phyloP scores from a whole-genome alignment of 2,329 filamentous ascomycete genomes.

The Daldinia sp. region DNA sequence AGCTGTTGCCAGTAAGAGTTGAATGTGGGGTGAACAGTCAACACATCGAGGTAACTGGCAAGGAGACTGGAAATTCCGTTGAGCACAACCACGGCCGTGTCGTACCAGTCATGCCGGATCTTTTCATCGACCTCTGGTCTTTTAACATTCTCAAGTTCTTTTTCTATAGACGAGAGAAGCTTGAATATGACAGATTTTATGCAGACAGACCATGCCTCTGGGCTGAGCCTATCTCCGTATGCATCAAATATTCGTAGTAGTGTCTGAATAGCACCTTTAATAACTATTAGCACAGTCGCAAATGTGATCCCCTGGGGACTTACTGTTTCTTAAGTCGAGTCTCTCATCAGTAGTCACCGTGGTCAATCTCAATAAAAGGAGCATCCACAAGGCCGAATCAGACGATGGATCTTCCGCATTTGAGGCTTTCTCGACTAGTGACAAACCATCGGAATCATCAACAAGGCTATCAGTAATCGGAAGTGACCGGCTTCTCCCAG shows the following conservation, averaged over 20 bases:
- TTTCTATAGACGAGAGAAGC: slow-evolving; percentile 77
- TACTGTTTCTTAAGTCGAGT: slow-evolving; percentile 81
- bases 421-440: slow-evolving; percentile 69
- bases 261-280: slow-evolving; percentile 82
- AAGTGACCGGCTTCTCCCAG: slow-evolving; percentile 68
- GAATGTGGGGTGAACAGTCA: slow-evolving; percentile 76
- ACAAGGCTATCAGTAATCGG: slow-evolving; percentile 70
- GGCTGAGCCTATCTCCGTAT: slow-evolving; percentile 82
- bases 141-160: slow-evolving; percentile 60
- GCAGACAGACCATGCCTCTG: slow-evolving; percentile 86
- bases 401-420: slow-evolving; percentile 70
- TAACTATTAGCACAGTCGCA: slow-evolving; percentile 55
- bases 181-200: slow-evolving; percentile 84
- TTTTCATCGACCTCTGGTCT: slow-evolving; percentile 56
- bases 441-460: slow-evolving; percentile 66
- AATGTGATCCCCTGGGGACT: slow-evolving; percentile 42
- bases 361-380: slow-evolving; percentile 77
- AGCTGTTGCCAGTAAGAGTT: slow-evolving; percentile 80
- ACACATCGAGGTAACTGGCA: slow-evolving; percentile 79
- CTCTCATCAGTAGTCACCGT: slow-evolving; percentile 78
- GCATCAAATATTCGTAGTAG: slow-evolving; percentile 92
- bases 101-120: slow-evolving; percentile 72
- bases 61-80: slow-evolving; percentile 79
- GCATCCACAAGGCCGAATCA: slow-evolving; percentile 81
- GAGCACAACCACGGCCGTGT: slow-evolving; percentile 80